Evolutionary conservation across 1,284 basidiomycete species (phyloP).

Genomic region (Tilletia caries): DNA sequence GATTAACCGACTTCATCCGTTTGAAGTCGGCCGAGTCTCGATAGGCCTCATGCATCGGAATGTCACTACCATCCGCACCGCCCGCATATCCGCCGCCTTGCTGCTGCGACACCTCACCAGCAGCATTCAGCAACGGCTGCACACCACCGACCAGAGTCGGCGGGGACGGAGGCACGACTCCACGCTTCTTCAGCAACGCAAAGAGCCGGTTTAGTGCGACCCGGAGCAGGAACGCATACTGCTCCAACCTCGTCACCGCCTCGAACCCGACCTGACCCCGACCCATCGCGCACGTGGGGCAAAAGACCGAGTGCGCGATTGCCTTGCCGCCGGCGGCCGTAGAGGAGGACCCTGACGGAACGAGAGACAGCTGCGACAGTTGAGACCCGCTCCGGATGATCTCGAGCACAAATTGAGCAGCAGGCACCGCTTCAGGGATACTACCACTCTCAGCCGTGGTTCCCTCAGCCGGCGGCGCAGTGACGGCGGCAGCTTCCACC

Average conservation of each 20-base stretch:
- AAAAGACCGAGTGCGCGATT: conserved; percentile 57
- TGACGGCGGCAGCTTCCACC: no score
- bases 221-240: conserved; percentile 94
- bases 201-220: conserved; percentile 90
- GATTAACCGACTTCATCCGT: conserved; percentile 76
- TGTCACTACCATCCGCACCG: background rate
- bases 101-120: background rate
- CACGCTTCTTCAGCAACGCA: conserved; percentile 82
- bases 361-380: background rate
- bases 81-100: background rate
- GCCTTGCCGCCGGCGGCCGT: background rate
- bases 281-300: conserved; percentile 56
- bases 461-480: no score
- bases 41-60: conserved; percentile 60
- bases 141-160: conserved; percentile 21
- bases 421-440: conserved; percentile 30
- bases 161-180: conserved; percentile 76
- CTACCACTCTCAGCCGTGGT: no score
- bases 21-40: conserved; percentile 84
- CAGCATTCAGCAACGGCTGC: background rate
- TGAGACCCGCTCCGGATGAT: conserved; percentile 20
- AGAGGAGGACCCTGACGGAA: background rate
- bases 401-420: conserved; percentile 42
- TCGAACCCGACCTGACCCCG: conserved; percentile 66
- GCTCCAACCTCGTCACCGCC: conserved; percentile 87